Conservation (phyloP, 208 protist genomes). For the Wallacemonas sp. region DNA sequence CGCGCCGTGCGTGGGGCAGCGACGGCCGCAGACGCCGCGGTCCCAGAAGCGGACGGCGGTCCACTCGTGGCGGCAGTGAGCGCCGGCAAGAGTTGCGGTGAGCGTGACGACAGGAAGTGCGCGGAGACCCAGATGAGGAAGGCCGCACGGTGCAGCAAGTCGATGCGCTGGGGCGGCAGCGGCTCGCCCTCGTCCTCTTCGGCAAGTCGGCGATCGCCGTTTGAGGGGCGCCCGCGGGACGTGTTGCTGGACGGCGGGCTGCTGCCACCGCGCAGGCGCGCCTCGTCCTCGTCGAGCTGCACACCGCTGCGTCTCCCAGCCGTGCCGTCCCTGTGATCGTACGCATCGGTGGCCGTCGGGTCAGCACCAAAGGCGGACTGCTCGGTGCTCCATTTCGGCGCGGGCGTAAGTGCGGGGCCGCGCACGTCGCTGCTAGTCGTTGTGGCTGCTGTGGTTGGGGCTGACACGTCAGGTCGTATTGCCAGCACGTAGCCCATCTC, state of each 20-base stretch:
- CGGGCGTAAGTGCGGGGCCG: neutral
- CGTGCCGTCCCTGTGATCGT: neutral
- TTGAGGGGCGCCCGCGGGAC: no score
- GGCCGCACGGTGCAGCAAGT: neutral
- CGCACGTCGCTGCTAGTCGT: no score
- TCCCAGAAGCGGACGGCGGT: neutral
- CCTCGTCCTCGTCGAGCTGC: neutral
- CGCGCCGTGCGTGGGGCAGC: neutral
- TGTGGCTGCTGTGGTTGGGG: neutral
- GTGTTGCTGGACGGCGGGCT: neutral
- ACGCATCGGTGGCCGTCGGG: neutral
- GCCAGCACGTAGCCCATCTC: neutral
- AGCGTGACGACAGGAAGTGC: slow-evolving; percentile 9
- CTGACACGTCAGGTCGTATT: neutral
- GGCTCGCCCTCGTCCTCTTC: slow-evolving; percentile 6
- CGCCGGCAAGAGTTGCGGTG: neutral
- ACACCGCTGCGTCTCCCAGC: neutral
- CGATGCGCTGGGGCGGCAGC: neutral
- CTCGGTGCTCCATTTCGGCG: neutral
- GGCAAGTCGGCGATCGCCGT: no score
- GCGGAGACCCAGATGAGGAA: slow-evolving; percentile 13
- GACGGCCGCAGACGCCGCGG: neutral
- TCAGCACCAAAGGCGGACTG: neutral
- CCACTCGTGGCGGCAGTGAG: neutral
- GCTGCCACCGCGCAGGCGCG: neutral